Percentiles rank a stretch among this genome's conserved stretches.
These are phyloP conservation scores for Penicillium sp. DNA, from an alignment of 2,329 filamentous ascomycete species.

Conservation along the genomic window DNA sequence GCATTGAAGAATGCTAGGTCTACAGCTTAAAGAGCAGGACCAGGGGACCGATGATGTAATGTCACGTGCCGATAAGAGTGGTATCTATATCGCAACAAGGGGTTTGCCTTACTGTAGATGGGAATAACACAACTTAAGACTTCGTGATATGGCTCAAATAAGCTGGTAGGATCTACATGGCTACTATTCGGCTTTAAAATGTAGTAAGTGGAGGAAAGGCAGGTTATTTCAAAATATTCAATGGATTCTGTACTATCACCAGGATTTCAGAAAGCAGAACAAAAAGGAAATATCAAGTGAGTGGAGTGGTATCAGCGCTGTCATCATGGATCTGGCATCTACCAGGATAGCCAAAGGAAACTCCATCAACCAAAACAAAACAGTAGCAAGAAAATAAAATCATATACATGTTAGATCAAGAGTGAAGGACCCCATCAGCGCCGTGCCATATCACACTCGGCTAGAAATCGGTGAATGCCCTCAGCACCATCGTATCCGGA, in stretches of 20 bases:
- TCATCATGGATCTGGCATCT: conserved; percentile 13
- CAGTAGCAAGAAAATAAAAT: neutral
- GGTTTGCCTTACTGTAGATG: too few relatives aligned
- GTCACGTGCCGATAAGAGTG: neutral
- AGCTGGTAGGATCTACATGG: too few relatives aligned
- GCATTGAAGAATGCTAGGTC: neutral
- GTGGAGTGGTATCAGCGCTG: conserved; percentile 26
- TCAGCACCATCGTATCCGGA: conserved; percentile 64
- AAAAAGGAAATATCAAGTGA: conserved; percentile 11
- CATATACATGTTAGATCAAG: neutral
- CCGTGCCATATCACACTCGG: conserved; percentile 59
- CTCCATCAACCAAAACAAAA: conserved; percentile 12
- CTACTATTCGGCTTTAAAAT: too few relatives aligned
- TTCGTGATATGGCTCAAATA: too few relatives aligned
- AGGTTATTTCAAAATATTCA: neutral
- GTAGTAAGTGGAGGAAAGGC: neutral
- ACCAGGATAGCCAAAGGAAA: conserved; percentile 6
- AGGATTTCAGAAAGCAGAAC: neutral
- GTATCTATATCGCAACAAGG: too few relatives aligned
- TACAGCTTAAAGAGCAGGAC: neutral
- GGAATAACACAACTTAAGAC: too few relatives aligned
- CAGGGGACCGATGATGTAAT: neutral
- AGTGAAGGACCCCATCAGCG: conserved; percentile 10
- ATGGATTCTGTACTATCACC: conserved; percentile 1
- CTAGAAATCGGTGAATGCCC: conserved; percentile 66